Base-by-base conservation (phyloP, 2,329 filamentous ascomycete genomes). In the Bisporella sp. region DNA sequence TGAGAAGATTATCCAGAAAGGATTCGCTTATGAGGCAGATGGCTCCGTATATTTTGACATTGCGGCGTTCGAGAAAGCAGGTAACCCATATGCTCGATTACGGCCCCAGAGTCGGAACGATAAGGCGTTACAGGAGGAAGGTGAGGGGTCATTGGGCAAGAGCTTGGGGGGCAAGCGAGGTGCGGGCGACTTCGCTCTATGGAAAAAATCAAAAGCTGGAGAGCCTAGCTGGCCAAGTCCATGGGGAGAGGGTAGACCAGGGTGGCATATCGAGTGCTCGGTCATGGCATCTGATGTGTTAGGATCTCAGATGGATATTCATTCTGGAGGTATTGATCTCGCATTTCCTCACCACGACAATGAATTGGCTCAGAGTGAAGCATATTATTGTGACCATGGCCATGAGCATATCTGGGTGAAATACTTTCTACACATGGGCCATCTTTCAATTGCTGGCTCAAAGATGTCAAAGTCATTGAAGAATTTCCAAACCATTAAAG, bases 391-490 rank as follows among this genome's bases (percentile, higher is more conserved):
- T 54, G 54, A 62, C 12, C 55, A 74, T 49, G 68, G 64, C 39
- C 74, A 76, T 12, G 64, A 70, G 67, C 76, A 79, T 59, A 88
- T 88, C 53, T 96, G 92, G 92, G 87, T 96, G 46, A 95, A 93
- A 65, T 95, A 96, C 70, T 97, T 96, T 70, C 66, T 96, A 12
- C 92, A 96, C 65, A 96, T 95, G 85, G 92, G 92, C 0, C 92
- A 97, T 66, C 71, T 96, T 45, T 86, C 84, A 5, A 96, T 97
- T 51, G 81, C 85, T 30, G 91, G 92, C 0, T 89, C 84, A 28
- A 97, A 97, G 68, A 97, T 97, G 92, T 92, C 86, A 51, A 97
- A 97, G 69, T 89, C 84, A 12, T 71, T 97, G 51, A 96, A 97
- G 73, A 97, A 96, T 68, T 96, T 96, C 68, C 89, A 89, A 40